phyloP scores from a whole-genome alignment of 1,284 basidiomycete genomes.

The Cutaneotrichosporon cutaneum region DNA sequence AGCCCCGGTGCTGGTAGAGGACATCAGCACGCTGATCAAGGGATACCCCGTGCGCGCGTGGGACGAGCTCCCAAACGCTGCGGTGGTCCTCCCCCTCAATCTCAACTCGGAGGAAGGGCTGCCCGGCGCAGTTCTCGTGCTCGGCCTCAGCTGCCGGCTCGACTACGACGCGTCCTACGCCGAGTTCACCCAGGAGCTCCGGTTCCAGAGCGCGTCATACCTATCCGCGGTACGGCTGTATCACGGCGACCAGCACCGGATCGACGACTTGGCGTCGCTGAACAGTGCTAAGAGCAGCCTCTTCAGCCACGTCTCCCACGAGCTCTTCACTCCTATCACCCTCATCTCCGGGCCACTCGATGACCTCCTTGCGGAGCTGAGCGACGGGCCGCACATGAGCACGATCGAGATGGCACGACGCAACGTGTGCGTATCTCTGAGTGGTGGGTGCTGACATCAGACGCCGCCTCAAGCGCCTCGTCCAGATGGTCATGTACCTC shows the following conservation, averaged over 20 bases:
- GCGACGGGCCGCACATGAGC: conserved; percentile 38
- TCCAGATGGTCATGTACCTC: conserved; percentile 51
- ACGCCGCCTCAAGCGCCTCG: conserved; percentile 40
- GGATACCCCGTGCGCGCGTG: conserved; percentile 46
- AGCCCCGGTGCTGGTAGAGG: conserved; percentile 37
- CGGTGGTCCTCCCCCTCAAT: conserved; percentile 51
- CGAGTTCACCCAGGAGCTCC: conserved; percentile 32
- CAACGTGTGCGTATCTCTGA: conserved; percentile 41
- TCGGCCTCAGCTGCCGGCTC: conserved; percentile 49
- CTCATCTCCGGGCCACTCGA: conserved; percentile 48
- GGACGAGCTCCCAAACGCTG: conserved; percentile 48
- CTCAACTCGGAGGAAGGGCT: conserved; percentile 46
- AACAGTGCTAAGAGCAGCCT: conserved; percentile 51
- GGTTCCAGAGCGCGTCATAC: conserved; percentile 14
- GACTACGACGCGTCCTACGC: conserved; percentile 49
- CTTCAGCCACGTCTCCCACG: conserved; percentile 49
- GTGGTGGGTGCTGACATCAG: too few relatives aligned
- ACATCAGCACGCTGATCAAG: conserved; percentile 39
- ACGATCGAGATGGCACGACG: conserved; percentile 44
- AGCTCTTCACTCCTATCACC: conserved; percentile 51
- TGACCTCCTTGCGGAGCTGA: conserved; percentile 36
- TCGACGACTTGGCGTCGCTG: conserved; percentile 51
- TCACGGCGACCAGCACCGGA: conserved; percentile 37
- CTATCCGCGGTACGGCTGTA: conserved; percentile 30
- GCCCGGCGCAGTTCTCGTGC: conserved; percentile 45